Evolutionary conservation across 2,329 filamentous ascomycete genomes (phyloP), one percentile per base, ranked within the genome.

Genomic region (Alternaria burnsii): DNA sequence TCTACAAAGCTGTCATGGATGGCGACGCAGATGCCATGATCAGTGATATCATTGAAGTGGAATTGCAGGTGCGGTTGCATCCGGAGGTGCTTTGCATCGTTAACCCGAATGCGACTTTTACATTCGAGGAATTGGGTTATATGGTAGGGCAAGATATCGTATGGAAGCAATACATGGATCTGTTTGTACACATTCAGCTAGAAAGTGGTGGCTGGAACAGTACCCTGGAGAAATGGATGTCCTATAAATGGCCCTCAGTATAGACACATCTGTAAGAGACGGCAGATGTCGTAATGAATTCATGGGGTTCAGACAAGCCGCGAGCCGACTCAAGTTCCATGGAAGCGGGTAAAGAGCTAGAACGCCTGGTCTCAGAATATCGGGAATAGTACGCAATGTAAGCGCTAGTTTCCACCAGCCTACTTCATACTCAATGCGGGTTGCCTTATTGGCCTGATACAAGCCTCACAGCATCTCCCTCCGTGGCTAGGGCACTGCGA

Each of bases 171-270:
- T 66, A 66, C 38, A 0, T 66, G 52, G 63, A 61, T 52, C 5
- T 47, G 22, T 66, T 63, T 46, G 61, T 66, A 3, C 61, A 61
- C 5, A 50, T 59, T 30, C 58, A 58, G 48, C 40, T 63, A 3
- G 63, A 58, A 11, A 61, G 52, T 40, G 63, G 63, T 7, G 36
- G 18, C 4, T 66, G 63, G 63, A 63, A 66, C 22, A 52, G 42
- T 10, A 63, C 63, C 2, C n/a, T 66, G 48, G 63, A 61, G 44
- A 66, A 57, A 7, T 66, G 63, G 61, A 63, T 66, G 63, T 56
- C 47, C 1, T 63, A 66, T n/a, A 47, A 66, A 41, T 66, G 63
- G 63, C 63, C 61, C 22, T 58, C 61, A 5, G 63, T 66, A 1
- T 66, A 60, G 32, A 46, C 3, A 42, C 18, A 20, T 36, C 18